Conservation (phyloP, 768 basidiomycete species). For the Phylloporus sp. region DNA sequence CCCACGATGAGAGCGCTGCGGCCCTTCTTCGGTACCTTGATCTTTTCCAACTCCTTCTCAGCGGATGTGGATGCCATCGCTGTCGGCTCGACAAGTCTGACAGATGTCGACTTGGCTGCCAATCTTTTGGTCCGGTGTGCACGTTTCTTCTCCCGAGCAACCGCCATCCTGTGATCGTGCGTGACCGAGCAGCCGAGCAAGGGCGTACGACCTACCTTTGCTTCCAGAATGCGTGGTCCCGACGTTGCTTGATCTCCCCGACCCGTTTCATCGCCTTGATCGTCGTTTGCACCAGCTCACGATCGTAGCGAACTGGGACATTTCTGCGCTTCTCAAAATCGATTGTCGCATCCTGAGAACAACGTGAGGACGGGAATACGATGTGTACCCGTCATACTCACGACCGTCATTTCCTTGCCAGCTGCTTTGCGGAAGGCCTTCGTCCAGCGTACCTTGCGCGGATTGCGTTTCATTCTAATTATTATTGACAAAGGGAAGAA, state of each 20-base stretch:
- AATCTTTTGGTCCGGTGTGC: conserved; percentile 64
- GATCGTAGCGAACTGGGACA: conserved; percentile 93
- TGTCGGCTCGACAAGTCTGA: conserved; percentile 65
- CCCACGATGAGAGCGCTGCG: conserved; percentile 74
- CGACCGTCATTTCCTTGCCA: conserved; percentile 99
- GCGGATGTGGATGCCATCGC: conserved; percentile 38
- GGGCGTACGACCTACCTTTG: conserved; percentile 52
- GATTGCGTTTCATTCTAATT: conserved; percentile 95
- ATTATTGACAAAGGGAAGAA: not conserved
- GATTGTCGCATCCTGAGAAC: conserved; percentile 87
- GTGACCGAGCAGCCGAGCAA: not conserved
- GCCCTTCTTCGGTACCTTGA: conserved; percentile 61
- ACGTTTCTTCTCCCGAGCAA: conserved; percentile 71
- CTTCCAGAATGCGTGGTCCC: conserved; percentile 96
- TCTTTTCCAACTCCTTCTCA: conserved; percentile 65
- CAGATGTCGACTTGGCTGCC: conserved; percentile 47
- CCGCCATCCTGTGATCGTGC: conserved; percentile 63
- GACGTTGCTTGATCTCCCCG: conserved; percentile 82
- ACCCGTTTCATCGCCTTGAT: conserved; percentile 95
- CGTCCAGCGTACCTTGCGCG: conserved; percentile 98
- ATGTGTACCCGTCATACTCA: conserved; percentile 37
- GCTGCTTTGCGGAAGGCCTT: conserved; percentile 98
- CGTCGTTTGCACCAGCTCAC: conserved; percentile 88
- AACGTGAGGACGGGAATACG: not conserved
- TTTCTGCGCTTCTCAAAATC: conserved; percentile 99